Conservation (phyloP, 441 rosid species). For the Bocquillonia castaneifolia region DNA sequence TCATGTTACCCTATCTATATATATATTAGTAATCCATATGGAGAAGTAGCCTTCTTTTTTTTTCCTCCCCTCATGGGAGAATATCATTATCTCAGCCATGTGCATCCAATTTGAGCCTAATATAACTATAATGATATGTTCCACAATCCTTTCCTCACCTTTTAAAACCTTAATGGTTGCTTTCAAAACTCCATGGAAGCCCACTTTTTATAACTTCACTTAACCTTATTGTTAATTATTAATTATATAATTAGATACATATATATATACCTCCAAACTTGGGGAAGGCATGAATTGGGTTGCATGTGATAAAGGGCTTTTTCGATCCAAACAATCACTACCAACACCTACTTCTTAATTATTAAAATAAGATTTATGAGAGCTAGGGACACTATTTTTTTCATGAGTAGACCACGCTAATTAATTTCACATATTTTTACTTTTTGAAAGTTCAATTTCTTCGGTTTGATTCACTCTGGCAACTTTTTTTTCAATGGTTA, state of each 20-base stretch:
- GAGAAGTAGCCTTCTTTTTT: slow-evolving; percentile 10
- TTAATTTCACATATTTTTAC: too few relatives aligned
- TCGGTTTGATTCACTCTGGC: too few relatives aligned
- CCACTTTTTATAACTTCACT: too few relatives aligned
- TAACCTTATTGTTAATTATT: too few relatives aligned
- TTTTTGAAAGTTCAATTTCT: too few relatives aligned
- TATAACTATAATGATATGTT: slow-evolving; percentile 41
- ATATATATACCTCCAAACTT: slow-evolving; percentile 24
- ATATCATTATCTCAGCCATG: slow-evolving; percentile 49
- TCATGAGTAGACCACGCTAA: not conserved
- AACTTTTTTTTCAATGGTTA: too few relatives aligned
- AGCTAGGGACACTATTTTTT: not conserved
- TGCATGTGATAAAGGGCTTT: slow-evolving; percentile 56
- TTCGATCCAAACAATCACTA: slow-evolving; percentile 45
- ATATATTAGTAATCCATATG: slow-evolving; percentile 11
- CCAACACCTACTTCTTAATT: slow-evolving; percentile 17
- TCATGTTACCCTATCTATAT: slow-evolving; percentile 37
- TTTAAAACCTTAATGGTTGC: slow-evolving; percentile 26
- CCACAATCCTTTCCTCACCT: slow-evolving; percentile 34
- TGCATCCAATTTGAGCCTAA: slow-evolving; percentile 42
- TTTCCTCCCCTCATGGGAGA: slow-evolving; percentile 25
- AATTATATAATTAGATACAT: too few relatives aligned
- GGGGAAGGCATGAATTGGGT: slow-evolving; percentile 36
- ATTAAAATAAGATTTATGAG: not conserved
- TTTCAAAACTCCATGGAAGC: slow-evolving; percentile 24